Base-by-base conservation (phyloP, 495 filamentous ascomycete species). In the Elasticomyces elasticus region DNA sequence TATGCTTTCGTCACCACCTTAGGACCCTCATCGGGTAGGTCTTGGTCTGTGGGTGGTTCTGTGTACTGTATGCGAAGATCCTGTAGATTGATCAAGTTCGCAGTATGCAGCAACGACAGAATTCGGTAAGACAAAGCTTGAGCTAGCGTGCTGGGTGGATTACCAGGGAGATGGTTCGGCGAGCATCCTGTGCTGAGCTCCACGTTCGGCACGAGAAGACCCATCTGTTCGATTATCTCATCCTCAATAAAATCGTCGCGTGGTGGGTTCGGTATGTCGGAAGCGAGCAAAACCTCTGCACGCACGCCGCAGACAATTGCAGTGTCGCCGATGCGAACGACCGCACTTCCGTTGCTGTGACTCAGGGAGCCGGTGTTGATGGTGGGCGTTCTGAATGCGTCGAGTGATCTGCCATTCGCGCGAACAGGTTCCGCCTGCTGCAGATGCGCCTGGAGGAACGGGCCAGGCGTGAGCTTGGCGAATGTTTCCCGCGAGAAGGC, bases 301-400 rank as follows among this genome's bases (percentile, higher is more conserved):
- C 89, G 79, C 22, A 97, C 80, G 41, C 92, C 92, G 67, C 89
- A 95, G 19, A 98, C 87, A 6, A 89, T 87, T 0, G 88, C 85
- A 7, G 89, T 96, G 66, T 96, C 87, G 35, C 94, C 92, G 24
- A 80, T 70, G 27, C 94, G 79, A 24, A 96, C 85, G 0, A 97
- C 85, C 5, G 90, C 84, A 61, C 84, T 89, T 41, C 92, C 92
- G 65, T 90, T 80, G 44, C 86, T 83, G 66, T 98, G 89, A 1
- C 86, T 85, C 45, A 98, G 75, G 4, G 85, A 86, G 49, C 82
- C 80, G 4, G 82, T 83, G 67, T 95, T 89, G 54, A 87, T 72
- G 7, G 79, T 79, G 9, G 83, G 79, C 20, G 76, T 67, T 33
- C 92, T 85, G 33, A 84, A 80, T 64, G 86, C 74, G 7, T 76